phyloP scores from a whole-genome alignment of 164 flowering plant species.

The Cinnamomum chago region DNA sequence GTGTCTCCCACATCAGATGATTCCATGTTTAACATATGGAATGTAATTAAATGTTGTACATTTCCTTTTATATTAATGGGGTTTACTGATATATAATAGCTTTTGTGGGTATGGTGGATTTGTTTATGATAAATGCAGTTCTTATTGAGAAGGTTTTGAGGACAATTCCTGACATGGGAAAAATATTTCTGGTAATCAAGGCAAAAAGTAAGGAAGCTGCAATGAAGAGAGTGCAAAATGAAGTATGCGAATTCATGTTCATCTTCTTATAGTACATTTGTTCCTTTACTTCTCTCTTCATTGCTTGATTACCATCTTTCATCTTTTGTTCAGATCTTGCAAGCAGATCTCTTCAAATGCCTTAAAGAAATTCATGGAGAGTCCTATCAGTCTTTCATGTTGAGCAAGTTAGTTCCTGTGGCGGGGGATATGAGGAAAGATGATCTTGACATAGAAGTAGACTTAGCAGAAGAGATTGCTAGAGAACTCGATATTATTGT shows the following conservation, averaged over 20 bases:
- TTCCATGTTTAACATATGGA: too few species aligned
- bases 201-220: constrained; percentile 71
- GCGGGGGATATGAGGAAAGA: constrained; percentile 68
- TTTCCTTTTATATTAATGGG: not conserved
- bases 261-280: not conserved
- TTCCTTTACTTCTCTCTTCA: not conserved
- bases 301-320: not conserved
- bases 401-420: constrained; percentile 79
- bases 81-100: not conserved
- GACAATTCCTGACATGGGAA: constrained; percentile 80
- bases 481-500: constrained; percentile 69
- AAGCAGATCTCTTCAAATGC: constrained; percentile 65
- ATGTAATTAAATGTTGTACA: too few species aligned
- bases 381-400: constrained; percentile 67
- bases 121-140: constrained; percentile 41
- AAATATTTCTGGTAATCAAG: constrained; percentile 75
- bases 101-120: not conserved
- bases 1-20: too few species aligned
- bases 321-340: constrained; percentile 43
- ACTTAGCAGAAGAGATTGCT: constrained; percentile 36
- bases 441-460: constrained; percentile 59
- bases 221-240: constrained; percentile 61
- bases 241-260: constrained; percentile 36
- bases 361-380: constrained; percentile 64
- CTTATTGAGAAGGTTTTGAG: constrained; percentile 86